Evolutionary conservation across 345 rosid genomes (phyloP).

Genomic region (Sisymbrium irio): DNA sequence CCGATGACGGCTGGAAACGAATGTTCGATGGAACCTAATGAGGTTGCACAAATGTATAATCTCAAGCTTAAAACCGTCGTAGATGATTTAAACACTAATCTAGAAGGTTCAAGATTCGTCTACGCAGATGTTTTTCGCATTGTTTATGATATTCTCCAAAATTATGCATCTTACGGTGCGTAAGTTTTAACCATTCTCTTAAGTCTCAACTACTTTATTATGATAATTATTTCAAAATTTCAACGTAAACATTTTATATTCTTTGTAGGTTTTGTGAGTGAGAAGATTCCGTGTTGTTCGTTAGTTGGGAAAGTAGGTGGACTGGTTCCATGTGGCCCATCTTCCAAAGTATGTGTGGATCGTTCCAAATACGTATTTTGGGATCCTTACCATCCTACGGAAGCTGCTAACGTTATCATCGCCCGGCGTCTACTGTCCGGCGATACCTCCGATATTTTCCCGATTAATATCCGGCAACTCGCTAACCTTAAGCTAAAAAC

Average conservation of each 20-base stretch:
- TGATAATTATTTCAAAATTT: not conserved
- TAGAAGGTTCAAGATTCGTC: conserved; percentile 44
- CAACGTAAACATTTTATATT: not conserved
- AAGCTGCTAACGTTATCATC: conserved; percentile 28
- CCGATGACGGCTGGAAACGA: conserved; percentile 37
- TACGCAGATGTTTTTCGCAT: conserved; percentile 54
- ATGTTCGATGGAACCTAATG: conserved; percentile 48
- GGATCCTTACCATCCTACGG: conserved; percentile 45
- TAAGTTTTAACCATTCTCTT: not conserved
- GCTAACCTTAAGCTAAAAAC: conserved; percentile 1
- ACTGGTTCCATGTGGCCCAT: conserved; percentile 45
- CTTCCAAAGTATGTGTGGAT: conserved; percentile 33
- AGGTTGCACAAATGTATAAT: conserved; percentile 56
- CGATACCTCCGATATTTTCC: conserved; percentile 31
- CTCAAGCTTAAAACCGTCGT: conserved; percentile 41
- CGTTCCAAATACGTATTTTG: conserved; percentile 40
- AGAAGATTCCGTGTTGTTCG: conserved; percentile 53
- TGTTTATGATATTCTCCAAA: conserved; percentile 51
- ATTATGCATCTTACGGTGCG: conserved; percentile 48
- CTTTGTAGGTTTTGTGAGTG: conserved; percentile 58
- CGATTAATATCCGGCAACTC: conserved; percentile 43
- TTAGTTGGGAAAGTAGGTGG: conserved; percentile 56
- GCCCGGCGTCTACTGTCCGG: conserved; percentile 39
- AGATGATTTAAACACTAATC: conserved; percentile 37
- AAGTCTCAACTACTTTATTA: not conserved